phyloP scores from a whole-genome alignment of 495 filamentous ascomycete genomes.

The Glutinoglossum americanum region DNA sequence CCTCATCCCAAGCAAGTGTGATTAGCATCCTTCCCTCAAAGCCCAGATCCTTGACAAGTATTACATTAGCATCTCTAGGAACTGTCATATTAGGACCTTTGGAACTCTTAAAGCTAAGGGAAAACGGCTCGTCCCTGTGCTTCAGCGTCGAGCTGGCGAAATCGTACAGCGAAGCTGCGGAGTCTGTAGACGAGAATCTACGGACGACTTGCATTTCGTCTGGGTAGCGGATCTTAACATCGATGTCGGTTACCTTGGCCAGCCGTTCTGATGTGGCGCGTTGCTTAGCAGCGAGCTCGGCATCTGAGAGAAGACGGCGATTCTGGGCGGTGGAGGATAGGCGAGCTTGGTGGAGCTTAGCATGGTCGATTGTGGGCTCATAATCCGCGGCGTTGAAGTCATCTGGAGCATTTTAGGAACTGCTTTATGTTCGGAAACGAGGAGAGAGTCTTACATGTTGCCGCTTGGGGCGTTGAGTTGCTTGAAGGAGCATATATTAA shows the following conservation, averaged over 20 bases:
- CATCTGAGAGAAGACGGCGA: constrained; percentile 45
- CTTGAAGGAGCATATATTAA: constrained; percentile 58
- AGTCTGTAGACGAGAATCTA: constrained; percentile 38
- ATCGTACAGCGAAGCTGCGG: constrained; percentile 40
- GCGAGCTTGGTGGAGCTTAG: constrained; percentile 55
- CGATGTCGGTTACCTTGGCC: constrained; percentile 40
- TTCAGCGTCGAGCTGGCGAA: constrained; percentile 29
- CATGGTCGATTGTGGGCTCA: constrained; percentile 65
- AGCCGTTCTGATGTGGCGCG: constrained; percentile 35
- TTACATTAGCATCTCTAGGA: constrained; percentile 20
- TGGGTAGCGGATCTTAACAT: constrained; percentile 69
- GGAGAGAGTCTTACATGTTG: constrained; percentile 21
- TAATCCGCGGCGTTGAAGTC: constrained; percentile 50
- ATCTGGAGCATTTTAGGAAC: neutral
- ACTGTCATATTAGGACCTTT: constrained; percentile 11
- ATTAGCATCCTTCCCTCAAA: constrained; percentile 49
- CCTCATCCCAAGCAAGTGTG: constrained; percentile 56
- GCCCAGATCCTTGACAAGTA: constrained; percentile 50
- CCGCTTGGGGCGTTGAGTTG: constrained; percentile 51
- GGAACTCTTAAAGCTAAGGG: constrained; percentile 21
- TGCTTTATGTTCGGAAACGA: neutral
- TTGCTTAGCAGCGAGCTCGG: constrained; percentile 37
- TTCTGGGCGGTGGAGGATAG: constrained; percentile 42
- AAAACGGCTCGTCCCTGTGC: constrained; percentile 26
- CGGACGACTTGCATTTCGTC: constrained; percentile 53